A percentile compares a stretch with the other conserved stretches of the same genome.
Conservation (phyloP, 257 asterid species). For the Buddleja alternifolia region DNA sequence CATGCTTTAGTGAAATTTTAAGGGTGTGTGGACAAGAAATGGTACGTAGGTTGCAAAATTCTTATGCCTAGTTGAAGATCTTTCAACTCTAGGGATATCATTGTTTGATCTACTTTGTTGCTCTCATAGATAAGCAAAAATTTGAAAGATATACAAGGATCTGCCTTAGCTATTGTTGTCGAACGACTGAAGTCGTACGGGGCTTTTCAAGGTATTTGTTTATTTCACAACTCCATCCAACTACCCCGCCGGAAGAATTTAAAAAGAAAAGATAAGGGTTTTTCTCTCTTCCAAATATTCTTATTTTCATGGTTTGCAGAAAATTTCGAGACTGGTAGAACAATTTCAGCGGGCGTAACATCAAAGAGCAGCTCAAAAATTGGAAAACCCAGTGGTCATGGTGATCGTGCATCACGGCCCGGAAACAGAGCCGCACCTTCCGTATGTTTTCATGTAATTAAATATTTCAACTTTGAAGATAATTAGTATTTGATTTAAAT, state of each 20-base stretch:
- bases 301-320: conserved; percentile 48
- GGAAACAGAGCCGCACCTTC: conserved; percentile 81
- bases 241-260: neutral
- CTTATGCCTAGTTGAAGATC: conserved; percentile 16
- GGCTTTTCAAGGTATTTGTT: conserved; percentile 58
- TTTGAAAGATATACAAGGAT: conserved; percentile 89
- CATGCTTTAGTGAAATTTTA: conserved; percentile 81
- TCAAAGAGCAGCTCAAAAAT: conserved; percentile 68
- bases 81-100: conserved; percentile 7
- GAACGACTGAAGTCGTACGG: conserved; percentile 81
- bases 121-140: conserved; percentile 77
- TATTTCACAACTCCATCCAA: neutral
- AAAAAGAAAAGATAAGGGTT: neutral
- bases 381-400: conserved; percentile 68
- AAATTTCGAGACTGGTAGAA: conserved; percentile 60
- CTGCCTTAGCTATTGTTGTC: conserved; percentile 90
- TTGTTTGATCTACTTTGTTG: conserved; percentile 8
- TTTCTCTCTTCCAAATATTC: conserved; percentile 14
- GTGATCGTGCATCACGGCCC: conserved; percentile 68
- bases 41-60: conserved; percentile 48
- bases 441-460: conserved; percentile 49
- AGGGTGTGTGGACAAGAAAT: conserved; percentile 92
- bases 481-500: conserved; percentile 19
- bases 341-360: conserved; percentile 54
- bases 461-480: conserved; percentile 16